Percentiles rank a stretch among this genome's conserved stretches.
Evolutionary conservation across 768 basidiomycete species (phyloP).

Genomic region (Tylopilus rubrobrunneus): DNA sequence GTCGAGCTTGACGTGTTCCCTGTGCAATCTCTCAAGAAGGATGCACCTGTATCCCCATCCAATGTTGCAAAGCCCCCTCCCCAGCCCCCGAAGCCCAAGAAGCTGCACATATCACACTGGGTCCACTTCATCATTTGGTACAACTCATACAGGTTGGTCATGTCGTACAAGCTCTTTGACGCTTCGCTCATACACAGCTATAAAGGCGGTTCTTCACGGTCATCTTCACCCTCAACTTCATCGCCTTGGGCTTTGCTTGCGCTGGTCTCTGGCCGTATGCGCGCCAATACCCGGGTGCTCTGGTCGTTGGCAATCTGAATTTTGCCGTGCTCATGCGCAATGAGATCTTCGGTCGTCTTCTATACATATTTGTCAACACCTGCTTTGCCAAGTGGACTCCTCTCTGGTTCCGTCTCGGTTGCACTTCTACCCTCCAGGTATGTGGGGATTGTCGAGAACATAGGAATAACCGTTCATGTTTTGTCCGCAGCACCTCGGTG

Average conservation of each 20-base stretch:
- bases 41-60: constrained; percentile 34
- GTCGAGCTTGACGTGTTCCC: constrained; percentile 27
- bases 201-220: constrained; percentile 71
- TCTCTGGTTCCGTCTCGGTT: constrained; percentile 64
- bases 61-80: constrained; percentile 34
- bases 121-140: constrained; percentile 68
- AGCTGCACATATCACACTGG: constrained; percentile 58
- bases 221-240: constrained; percentile 54
- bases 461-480: constrained; percentile 4
- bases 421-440: constrained; percentile 70
- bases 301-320: constrained; percentile 72
- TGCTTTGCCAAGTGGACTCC: constrained; percentile 83
- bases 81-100: constrained; percentile 38
- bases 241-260: constrained; percentile 57
- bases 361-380: constrained; percentile 70
- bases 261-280: constrained; percentile 68
- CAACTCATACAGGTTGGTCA: constrained; percentile 66
- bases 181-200: constrained; percentile 4
- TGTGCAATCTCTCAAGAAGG: constrained; percentile 40
- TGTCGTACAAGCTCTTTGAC: background rate
- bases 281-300: constrained; percentile 58
- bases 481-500: constrained; percentile 60
- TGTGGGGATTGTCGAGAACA: background rate
- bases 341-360: constrained; percentile 73
- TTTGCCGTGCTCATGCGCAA: constrained; percentile 75